Evolutionary conservation across 176 grass and related monocot species (phyloP), one percentile per base, ranked within the genome.

Genomic region (Rhynchospora tenuis): DNA sequence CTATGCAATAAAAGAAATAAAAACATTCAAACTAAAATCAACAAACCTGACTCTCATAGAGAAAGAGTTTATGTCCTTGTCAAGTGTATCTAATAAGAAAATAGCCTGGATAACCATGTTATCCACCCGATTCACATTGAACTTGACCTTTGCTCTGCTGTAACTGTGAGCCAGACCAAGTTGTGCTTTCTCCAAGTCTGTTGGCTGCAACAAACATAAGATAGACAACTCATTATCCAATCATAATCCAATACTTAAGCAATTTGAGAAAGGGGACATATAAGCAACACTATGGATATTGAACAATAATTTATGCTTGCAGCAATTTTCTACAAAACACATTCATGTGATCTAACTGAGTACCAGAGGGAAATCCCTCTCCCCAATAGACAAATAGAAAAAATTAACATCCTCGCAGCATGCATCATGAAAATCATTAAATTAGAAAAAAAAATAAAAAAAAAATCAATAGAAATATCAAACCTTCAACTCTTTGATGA

Each of bases 91-190:
- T 84, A 97, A 43, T 62, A 97, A 80, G 68, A 97, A 97, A 60
- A 97, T 97, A 29, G 94, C 91, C 51, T 97, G 94, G 80, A 97
- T 97, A 26, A 97, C 91, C 94, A 97, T 97, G 85, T 97, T 94
- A 84, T 91, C 94, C 15, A 94, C 90, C 50, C 88, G 86, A 54
- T 92, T 97, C 62, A 94, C 92, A 86, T 94, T 97, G 83, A 94
- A 97, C 87, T 97, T 97, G 14, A 93, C 91, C 89, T 97, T 97
- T 9, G 91, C 94, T 78, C 94, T 88, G 81, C 89, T 93, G 72
- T 93, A 97, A 73, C 91, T 93, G 59, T 93, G 94, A 16, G 79
- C 94, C 19, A 97, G 84, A 28, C 89, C 87, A 3, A 91, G 87
- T 51, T 93, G 94, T 15, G 91, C 83, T 86, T 91, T 93, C 58